phyloP scores from a whole-genome alignment of 2,329 filamentous ascomycete species.

The Mycocentrospora acerina region DNA sequence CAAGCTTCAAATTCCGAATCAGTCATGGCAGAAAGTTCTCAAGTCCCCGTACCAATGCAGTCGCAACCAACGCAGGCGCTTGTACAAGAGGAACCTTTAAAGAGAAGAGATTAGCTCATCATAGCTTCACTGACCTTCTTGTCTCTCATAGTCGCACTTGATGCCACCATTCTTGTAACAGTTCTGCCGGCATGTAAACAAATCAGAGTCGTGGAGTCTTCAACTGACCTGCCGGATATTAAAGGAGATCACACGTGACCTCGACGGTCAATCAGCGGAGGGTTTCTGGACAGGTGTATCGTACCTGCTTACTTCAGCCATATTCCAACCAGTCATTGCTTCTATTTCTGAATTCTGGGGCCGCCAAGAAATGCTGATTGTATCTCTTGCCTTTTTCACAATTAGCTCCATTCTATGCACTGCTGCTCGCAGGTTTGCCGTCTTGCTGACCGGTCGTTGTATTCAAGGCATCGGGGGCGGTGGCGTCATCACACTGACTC shows the following conservation, averaged over 20 bases:
- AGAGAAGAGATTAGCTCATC: slow-evolving; percentile 23
- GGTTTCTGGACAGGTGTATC: slow-evolving; percentile 73
- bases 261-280: slow-evolving; percentile 42
- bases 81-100: slow-evolving; percentile 17
- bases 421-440: slow-evolving; percentile 35
- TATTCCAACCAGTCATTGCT: slow-evolving; percentile 55
- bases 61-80: too few relatives aligned
- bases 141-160: slow-evolving; percentile 32
- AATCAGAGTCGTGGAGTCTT: neutral
- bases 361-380: slow-evolving; percentile 44
- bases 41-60: slow-evolving; percentile 5
- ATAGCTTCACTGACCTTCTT: slow-evolving; percentile 32
- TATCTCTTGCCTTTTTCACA: slow-evolving; percentile 49
- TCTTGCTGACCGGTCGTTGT: slow-evolving; percentile 38
- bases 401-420: slow-evolving; percentile 50
- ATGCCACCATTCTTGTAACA: slow-evolving; percentile 32
- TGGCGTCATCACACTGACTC: slow-evolving; percentile 43
- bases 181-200: slow-evolving; percentile 26
- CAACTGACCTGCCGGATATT: neutral
- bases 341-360: slow-evolving; percentile 53
- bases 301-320: slow-evolving; percentile 66
- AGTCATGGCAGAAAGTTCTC: too few relatives aligned
- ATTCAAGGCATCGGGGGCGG: slow-evolving; percentile 45
- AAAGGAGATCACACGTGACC: slow-evolving; percentile 26
- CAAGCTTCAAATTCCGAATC: too few relatives aligned